phyloP scores from a whole-genome alignment of 345 rosid genomes.

The Aquilaria yunnanensis region DNA sequence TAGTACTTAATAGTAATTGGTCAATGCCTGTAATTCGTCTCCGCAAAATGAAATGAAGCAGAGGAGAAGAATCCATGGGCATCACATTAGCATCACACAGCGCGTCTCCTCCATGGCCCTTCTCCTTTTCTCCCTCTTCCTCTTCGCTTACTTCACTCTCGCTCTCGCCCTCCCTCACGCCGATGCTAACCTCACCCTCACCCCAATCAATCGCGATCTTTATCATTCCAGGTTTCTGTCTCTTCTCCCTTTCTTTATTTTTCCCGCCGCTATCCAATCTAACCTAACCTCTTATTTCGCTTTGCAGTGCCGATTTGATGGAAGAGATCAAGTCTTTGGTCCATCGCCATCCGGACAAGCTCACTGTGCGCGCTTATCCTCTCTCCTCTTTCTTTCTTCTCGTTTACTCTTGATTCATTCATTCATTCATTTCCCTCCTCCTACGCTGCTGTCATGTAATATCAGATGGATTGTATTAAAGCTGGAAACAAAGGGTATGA shows the following conservation, averaged over 20 bases:
- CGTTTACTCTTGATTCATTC: neutral
- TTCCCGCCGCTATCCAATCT: neutral
- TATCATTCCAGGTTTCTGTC: conserved; percentile 60
- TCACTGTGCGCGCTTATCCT: conserved; percentile 37
- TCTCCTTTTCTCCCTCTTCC: conserved; percentile 10
- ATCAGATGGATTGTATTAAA: conserved; percentile 54
- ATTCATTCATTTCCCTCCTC: neutral
- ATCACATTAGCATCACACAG: neutral
- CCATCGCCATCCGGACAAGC: conserved; percentile 65
- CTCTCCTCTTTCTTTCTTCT: neutral
- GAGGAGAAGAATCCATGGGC: conserved; percentile 2
- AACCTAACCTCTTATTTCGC: neutral
- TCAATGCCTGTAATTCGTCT: neutral
- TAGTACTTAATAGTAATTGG: too few relatives aligned
- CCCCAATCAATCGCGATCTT: conserved; percentile 76
- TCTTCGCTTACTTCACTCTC: conserved; percentile 12
- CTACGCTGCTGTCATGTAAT: neutral
- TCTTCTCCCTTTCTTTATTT: neutral
- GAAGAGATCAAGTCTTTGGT: conserved; percentile 57
- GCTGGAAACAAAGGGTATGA: conserved; percentile 65
- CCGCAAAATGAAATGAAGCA: conserved; percentile 17
- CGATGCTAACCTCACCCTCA: conserved; percentile 24
- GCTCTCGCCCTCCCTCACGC: conserved; percentile 14
- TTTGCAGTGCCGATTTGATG: conserved; percentile 57
- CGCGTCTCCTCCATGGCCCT: conserved; percentile 14